These are phyloP conservation scores for Tetradesmus lagerheimii DNA, from an alignment of 139 green algal species.

Conservation along the genomic window DNA sequence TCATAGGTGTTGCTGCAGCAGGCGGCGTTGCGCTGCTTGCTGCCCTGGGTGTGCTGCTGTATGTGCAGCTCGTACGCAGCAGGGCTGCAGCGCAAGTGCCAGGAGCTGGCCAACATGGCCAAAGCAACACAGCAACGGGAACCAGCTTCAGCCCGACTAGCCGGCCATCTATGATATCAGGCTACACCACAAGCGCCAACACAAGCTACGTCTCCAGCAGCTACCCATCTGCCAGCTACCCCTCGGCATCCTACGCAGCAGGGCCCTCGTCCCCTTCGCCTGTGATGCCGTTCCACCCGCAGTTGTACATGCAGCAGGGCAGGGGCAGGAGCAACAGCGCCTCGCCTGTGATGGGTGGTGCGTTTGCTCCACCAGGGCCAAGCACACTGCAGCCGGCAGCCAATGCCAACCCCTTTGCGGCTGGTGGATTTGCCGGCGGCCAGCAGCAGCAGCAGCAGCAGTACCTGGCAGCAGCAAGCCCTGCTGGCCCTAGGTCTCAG, in stretches of 20 bases:
- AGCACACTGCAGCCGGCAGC: background rate
- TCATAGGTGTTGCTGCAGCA: background rate
- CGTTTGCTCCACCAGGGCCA: background rate
- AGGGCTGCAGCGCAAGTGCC: slow-evolving; percentile 8
- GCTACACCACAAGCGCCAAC: background rate
- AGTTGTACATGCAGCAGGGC: background rate
- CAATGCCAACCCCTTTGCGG: background rate
- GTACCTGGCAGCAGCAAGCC: background rate
- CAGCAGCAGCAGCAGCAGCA: background rate
- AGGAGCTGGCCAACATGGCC: background rate
- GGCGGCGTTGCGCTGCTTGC: background rate
- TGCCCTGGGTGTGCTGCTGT: background rate
- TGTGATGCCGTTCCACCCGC: background rate
- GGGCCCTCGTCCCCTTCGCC: background rate
- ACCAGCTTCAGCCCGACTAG: background rate
- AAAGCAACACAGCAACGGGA: background rate
- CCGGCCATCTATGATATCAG: background rate
- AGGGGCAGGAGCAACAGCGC: background rate
- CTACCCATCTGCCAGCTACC: background rate
- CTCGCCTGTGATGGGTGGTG: background rate
- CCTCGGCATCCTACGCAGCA: background rate
- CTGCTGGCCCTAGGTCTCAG: background rate
- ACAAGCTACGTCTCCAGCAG: background rate
- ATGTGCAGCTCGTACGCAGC: background rate
- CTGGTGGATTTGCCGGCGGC: too few species aligned